A percentile compares a stretch with the other conserved stretches of the same genome.
Evolutionary conservation across 345 rosid species (phyloP).

Genomic region (Eucalyptus curtisii): DNA sequence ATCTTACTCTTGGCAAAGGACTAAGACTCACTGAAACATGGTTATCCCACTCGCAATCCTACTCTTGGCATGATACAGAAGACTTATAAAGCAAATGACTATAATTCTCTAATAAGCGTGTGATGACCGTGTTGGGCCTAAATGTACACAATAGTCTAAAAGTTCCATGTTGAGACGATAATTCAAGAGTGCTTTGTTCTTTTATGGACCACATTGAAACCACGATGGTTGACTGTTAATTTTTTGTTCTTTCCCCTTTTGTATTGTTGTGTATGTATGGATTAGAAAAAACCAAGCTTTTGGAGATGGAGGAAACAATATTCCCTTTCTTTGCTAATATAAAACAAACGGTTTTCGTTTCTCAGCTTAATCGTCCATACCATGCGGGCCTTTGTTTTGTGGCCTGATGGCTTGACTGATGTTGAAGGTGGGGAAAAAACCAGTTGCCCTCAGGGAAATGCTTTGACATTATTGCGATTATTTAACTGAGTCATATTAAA

Average conservation of each 20-base stretch:
- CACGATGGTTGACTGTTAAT: not conserved
- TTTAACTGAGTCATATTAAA: not conserved
- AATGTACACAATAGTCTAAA: too few relatives aligned
- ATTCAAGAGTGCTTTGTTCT: not conserved
- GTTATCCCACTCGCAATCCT: too few relatives aligned
- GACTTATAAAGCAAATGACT: too few relatives aligned
- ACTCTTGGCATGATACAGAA: too few relatives aligned
- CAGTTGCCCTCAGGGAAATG: not conserved
- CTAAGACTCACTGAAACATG: too few relatives aligned
- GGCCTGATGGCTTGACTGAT: not conserved
- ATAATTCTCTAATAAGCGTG: too few relatives aligned
- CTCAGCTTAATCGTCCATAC: not conserved
- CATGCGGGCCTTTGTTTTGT: not conserved
- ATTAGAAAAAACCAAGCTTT: not conserved
- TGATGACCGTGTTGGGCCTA: too few relatives aligned
- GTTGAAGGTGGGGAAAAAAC: not conserved
- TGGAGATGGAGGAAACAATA: not conserved
- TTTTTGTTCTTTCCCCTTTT: too few relatives aligned
- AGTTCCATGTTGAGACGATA: too few relatives aligned
- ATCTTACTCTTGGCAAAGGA: too few relatives aligned
- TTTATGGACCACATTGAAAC: not conserved
- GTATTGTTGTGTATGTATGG: not conserved
- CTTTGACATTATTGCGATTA: not conserved
- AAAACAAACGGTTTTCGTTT: not conserved
- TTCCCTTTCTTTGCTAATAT: not conserved